Evolutionary conservation across 176 grass and related monocot genomes (phyloP).

Genomic region (Carex scoparia): DNA sequence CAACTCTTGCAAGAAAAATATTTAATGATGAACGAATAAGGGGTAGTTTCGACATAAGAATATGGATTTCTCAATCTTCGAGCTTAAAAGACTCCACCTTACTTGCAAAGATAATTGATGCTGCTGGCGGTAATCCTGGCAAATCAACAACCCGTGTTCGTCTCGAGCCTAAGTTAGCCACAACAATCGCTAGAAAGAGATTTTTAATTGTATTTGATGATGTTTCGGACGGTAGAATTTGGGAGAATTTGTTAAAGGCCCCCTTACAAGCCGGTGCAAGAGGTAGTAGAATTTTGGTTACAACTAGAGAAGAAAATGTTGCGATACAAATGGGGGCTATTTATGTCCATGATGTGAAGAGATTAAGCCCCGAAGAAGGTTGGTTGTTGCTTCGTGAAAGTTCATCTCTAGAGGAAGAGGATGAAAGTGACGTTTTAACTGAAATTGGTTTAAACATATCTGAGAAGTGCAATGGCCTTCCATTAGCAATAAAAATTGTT

Average conservation of each 20-base stretch:
- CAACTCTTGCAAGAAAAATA: conserved; percentile 46
- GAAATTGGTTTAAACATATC: conserved; percentile 33
- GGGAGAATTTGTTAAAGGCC: conserved; percentile 35
- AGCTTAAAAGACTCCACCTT: conserved; percentile 35
- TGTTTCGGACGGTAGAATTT: conserved; percentile 36
- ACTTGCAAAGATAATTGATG: conserved; percentile 44
- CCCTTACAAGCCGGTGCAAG: conserved; percentile 27
- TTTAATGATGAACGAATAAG: conserved; percentile 46
- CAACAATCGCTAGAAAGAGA: conserved; percentile 33
- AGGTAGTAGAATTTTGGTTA: conserved; percentile 54
- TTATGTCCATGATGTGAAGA: conserved; percentile 36
- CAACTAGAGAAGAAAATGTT: conserved; percentile 30
- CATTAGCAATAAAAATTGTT: conserved; percentile 43
- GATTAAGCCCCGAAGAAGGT: conserved; percentile 33
- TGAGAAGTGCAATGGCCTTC: conserved; percentile 45
- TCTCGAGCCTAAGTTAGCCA: conserved; percentile 25
- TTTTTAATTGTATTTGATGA: conserved; percentile 59
- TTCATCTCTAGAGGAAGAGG: conserved; percentile 13
- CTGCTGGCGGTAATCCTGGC: conserved; percentile 28
- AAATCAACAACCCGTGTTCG: conserved; percentile 25
- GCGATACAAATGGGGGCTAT: conserved; percentile 39
- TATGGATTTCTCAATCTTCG: conserved; percentile 40
- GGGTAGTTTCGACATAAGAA: conserved; percentile 25
- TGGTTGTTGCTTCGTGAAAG: conserved; percentile 41
- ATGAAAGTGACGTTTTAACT: conserved; percentile 18